Evolutionary conservation across 2,329 filamentous ascomycete species (phyloP), one percentile per base, ranked within the genome.

Genomic region (Claviceps humidiphila): DNA sequence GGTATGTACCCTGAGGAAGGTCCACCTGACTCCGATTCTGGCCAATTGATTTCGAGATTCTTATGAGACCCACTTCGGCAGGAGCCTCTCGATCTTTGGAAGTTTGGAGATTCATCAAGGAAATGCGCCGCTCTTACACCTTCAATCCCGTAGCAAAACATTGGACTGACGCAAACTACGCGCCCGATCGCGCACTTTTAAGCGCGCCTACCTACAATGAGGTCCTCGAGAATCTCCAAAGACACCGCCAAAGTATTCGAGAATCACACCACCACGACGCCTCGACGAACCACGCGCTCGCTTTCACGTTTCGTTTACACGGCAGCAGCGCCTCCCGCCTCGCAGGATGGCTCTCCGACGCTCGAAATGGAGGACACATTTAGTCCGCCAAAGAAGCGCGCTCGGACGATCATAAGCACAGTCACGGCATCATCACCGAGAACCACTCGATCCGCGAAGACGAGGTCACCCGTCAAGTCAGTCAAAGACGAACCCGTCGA

Each of bases 291-390:
- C 53, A 74, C 80, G 57, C 66, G 77, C 56, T 68, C 73, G 65
- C 55, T 78, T 52, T 69, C 75, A 22, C 68, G 75, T 50, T 76
- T 77, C 61, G 64, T 73, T 7, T 66, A 71, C 60, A 51, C 60
- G 22, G 55, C 63, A 7, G 53, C 61, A 6, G 55, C 60, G 1
- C 53, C 60, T 17, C 16, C 44, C n/a, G 58, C 60, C 45, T 58
- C 63, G 11, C 39, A 51, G 13, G 26, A 55, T 51, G 50, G 26
- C 50, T 7, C 38, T 47, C 14, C 17, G 24, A 56, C 53, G 0
- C 54, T 57, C 52, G 79, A 83, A 58, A 81, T 84, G 53, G 81
- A 84, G 67, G 81, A 84, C 72, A 58, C 59, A 61, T 52, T 73
- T 60, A 52, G 66, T 1, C 62, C 65, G 50, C 59, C 51, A 42